A percentile compares a stretch with the other conserved stretches of the same genome.
Evolutionary conservation across 2,329 filamentous ascomycete genomes (phyloP).

Genomic region (Corinectria fuckeliana): DNA sequence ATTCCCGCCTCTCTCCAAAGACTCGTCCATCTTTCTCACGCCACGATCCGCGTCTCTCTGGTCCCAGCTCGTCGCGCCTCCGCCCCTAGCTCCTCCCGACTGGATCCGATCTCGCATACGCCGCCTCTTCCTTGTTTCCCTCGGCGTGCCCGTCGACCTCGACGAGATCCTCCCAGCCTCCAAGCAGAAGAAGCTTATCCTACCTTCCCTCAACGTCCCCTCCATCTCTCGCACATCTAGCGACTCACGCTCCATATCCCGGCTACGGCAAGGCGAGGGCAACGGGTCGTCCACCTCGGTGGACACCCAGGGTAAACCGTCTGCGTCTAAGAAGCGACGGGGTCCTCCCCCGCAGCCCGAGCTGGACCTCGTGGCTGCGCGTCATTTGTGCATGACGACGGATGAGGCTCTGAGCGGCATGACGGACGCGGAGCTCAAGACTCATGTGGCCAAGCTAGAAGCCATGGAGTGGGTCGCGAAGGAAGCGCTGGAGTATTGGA

Average conservation of each 20-base stretch:
- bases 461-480: constrained; percentile 74
- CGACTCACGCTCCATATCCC: constrained; percentile 58
- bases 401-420: constrained; percentile 82
- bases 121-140: constrained; percentile 91
- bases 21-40: constrained; percentile 77
- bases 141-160: constrained; percentile 94
- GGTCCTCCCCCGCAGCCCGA: constrained; percentile 74
- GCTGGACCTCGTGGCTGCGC: constrained; percentile 79
- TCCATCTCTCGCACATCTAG: constrained; percentile 62
- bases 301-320: constrained; percentile 63
- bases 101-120: constrained; percentile 97
- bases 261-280: constrained; percentile 53
- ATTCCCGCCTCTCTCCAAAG: constrained; percentile 58
- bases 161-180: constrained; percentile 97
- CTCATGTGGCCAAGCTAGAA: constrained; percentile 73
- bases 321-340: constrained; percentile 52
- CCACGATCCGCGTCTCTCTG: constrained; percentile 89
- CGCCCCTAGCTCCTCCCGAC: constrained; percentile 92
- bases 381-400: constrained; percentile 81
- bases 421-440: constrained; percentile 76
- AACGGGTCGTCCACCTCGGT: constrained; percentile 65
- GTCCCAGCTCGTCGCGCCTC: constrained; percentile 94
- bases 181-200: constrained; percentile 96
- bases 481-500: constrained; percentile 86
- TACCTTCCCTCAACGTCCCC: constrained; percentile 83